Base-by-base conservation (phyloP, 1,139 yeast genomes). In the Yamadazyma atmosphaerica region DNA sequence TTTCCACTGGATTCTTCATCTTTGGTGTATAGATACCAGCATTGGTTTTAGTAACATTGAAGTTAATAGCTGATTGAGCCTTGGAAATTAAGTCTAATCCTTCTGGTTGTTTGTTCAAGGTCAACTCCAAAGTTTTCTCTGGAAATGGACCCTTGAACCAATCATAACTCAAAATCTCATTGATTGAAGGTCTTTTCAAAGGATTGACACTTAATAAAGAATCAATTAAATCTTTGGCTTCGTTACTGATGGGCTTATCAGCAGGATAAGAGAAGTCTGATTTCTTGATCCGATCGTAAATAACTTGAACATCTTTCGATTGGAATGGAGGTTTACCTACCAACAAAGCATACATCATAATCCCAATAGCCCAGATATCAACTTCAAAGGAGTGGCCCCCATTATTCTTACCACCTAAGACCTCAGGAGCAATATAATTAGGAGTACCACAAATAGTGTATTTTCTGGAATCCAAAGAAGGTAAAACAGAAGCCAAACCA, bases 401-500 rank as follows among this genome's bases (percentile, higher is more conserved):
- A 22, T 84, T 80, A 39, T 75, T 79, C 55, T 88, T 87, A 19
- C 96, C 96, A 35, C 89, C 86, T 47, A 92, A 72, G 12, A 92
- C 96, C 65, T 92, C 98, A 8, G 98, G 98, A 0, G 98, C 97
- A 58, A 92, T 92, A 60, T 92, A 92, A 64, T 92, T 92, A 43
- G 98, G 98, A 12, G 98, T 92, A 40, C 98, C 98, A 63, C 98
- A 92, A 41, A 92, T 87, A 36, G 98, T 90, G 57, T 83, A 86
- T 56, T 90, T 88, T 51, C 94, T 79, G 38, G 87, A 86, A 43
- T 76, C 77, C 28, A 58, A 56, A 23, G 81, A 72, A 28, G 86
- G 86, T 47, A 90, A 72, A 12, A 87, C 84, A 1, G 97, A 89
- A 10, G 98, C 98, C 47, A 92, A 75, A 31, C 98, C 98, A 66